Evolutionary conservation across 2,329 filamentous ascomycete genomes (phyloP).

Genomic region (Fusarium liriodendri): DNA sequence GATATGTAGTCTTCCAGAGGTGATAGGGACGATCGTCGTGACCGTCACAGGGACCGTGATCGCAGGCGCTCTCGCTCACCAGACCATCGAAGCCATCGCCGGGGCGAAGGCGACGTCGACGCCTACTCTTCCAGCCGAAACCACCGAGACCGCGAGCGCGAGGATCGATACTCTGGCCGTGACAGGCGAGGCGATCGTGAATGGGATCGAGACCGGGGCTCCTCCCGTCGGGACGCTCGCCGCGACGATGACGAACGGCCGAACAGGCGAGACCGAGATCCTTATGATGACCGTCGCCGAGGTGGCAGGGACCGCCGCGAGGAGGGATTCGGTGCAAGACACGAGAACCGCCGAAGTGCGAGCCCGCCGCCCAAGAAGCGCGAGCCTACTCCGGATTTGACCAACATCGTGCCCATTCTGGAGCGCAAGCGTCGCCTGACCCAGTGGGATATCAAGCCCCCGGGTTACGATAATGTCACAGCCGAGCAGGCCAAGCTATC

Average conservation of each 20-base stretch:
- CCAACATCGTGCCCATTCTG: conserved; percentile 82
- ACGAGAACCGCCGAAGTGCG: conserved; percentile 74
- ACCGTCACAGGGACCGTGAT: conserved; percentile 46
- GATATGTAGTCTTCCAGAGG: conserved; percentile 42
- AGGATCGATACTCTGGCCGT: conserved; percentile 86
- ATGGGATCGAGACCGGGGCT: conserved; percentile 78
- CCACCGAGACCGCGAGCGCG: conserved; percentile 92
- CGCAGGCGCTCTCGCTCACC: conserved; percentile 89
- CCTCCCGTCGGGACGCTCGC: conserved; percentile 69
- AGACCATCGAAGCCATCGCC: conserved; percentile 73
- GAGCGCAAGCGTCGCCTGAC: conserved; percentile 92
- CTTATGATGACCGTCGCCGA: conserved; percentile 62
- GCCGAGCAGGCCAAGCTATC: conserved; percentile 99
- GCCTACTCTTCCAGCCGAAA: conserved; percentile 93
- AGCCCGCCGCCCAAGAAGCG: conserved; percentile 88
- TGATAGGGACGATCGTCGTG: conserved; percentile 50
- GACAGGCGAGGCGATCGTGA: conserved; percentile 77
- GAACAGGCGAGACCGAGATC: conserved; percentile 68
- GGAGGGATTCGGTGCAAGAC: conserved; percentile 51
- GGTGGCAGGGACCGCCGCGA: conserved; percentile 60
- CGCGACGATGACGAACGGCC: conserved; percentile 73
- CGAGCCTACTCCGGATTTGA: conserved; percentile 95
- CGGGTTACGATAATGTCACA: conserved; percentile 97
- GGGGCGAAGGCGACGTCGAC: conserved; percentile 83
- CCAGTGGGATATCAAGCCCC: conserved; percentile 99